Evolutionary conservation across 345 rosid genomes (phyloP).

Genomic region (Syzygium aromaticum): DNA sequence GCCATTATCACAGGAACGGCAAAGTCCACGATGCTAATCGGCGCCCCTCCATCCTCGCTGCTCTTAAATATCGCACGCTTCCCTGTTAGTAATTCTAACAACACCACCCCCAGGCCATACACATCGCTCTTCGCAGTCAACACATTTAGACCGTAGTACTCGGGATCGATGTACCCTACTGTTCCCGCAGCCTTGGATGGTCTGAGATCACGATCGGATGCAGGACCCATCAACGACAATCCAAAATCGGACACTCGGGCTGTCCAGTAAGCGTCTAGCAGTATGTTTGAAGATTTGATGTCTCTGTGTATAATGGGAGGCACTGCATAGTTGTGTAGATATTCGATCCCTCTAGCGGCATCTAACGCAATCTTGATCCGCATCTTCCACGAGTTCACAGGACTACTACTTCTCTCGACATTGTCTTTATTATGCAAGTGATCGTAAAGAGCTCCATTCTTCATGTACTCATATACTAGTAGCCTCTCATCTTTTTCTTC

Average conservation of each 20-base stretch:
- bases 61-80: conserved; percentile 25
- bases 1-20: conserved; percentile 23
- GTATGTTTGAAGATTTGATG: conserved; percentile 39
- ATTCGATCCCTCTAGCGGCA: conserved; percentile 39
- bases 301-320: conserved; percentile 42
- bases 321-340: conserved; percentile 40
- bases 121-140: conserved; percentile 40
- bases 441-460: conserved; percentile 36
- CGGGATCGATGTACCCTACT: conserved; percentile 46
- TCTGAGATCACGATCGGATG: conserved; percentile 8
- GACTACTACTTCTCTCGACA: conserved; percentile 34
- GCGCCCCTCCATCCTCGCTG: conserved; percentile 19
- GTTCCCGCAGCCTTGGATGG: conserved; percentile 45
- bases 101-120: conserved; percentile 37
- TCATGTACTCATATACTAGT: conserved; percentile 42
- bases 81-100: conserved; percentile 36
- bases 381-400: conserved; percentile 56
- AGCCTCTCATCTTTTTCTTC: conserved; percentile 62
- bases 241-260: conserved; percentile 43
- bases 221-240: conserved; percentile 36
- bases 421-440: conserved; percentile 31
- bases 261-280: conserved; percentile 29
- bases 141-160: conserved; percentile 37
- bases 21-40: conserved; percentile 23
- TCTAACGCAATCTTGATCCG: conserved; percentile 37